Base-by-base conservation (phyloP, 176 grass and related monocot species). In the Ensete glaucum region DNA sequence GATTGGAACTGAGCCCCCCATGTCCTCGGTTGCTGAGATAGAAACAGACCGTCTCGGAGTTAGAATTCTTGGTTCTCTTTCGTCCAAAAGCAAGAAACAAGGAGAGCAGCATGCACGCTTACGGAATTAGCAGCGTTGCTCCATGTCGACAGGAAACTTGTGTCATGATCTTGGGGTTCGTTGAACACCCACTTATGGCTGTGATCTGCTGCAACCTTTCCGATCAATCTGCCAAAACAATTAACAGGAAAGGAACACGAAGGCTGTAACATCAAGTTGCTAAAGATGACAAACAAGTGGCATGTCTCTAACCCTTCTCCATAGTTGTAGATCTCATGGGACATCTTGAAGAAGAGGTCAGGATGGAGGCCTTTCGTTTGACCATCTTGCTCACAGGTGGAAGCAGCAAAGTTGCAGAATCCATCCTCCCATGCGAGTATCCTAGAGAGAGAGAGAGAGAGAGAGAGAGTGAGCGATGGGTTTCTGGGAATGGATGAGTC, bases 291-390 rank as follows among this genome's bases (percentile, higher is more conserved):
- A 8, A 12, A 23, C 22, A 1, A 57, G 17, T n/a, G 13, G 6
- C 13, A 16, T 16, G 3, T 16, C 55, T 57, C 13, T 16, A 23
- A 91, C 94, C 88, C 88, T 89, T 93, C 88, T 54, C 90, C 94
- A 34, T 90, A 93, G 90, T 93, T 97, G 90, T 97, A 92, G 83
- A 97, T 91, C 81, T 97, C 94, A 60, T 97, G 88, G 8, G 94
- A 97, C 94, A 97, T 93, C 78, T 93, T 97, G 87, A 97, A 93
- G 85, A 97, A 97, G 48, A 97, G 88, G 82, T 93, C 90, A 9
- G 94, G 94, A 76, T 93, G 90, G 65, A 96, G 89, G 34, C 83
- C 83, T 58, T 67, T 82, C 54, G 8, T 71, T 48, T 85, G 67
- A 77, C 76, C 73, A 62, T 13, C 89, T 71, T 89, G 89, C 52